These are phyloP conservation scores for Tylopilus intermedius DNA, from an alignment of 768 basidiomycete genomes.

Conservation along the genomic window DNA sequence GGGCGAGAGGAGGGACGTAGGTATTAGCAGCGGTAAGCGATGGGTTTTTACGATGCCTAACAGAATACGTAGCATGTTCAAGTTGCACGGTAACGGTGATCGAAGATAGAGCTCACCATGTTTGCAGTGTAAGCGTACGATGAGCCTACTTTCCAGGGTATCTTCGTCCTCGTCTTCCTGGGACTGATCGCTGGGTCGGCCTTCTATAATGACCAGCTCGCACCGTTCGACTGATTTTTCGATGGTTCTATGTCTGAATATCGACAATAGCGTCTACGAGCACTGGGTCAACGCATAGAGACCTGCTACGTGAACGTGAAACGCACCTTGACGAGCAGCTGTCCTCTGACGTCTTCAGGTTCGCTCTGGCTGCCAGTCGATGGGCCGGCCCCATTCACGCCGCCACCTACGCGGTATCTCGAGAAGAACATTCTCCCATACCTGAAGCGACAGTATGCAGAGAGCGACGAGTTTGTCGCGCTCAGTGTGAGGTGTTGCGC, in stretches of 20 bases:
- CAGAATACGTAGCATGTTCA: slow-evolving; percentile 4
- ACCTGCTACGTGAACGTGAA: neutral
- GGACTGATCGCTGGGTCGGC: slow-evolving; percentile 32
- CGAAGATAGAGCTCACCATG: slow-evolving; percentile 48
- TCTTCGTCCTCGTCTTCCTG: slow-evolving; percentile 41
- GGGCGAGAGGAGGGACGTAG: slow-evolving; percentile 59
- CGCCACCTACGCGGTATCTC: slow-evolving; percentile 46
- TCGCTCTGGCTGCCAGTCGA: slow-evolving; percentile 20
- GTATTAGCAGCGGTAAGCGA: slow-evolving; percentile 55
- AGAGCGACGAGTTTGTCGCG: slow-evolving; percentile 73
- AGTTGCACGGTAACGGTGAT: neutral
- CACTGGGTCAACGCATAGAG: neutral
- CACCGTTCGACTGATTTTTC: slow-evolving; percentile 77
- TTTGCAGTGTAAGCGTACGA: slow-evolving; percentile 75
- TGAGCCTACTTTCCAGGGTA: slow-evolving; percentile 63
- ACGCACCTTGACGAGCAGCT: slow-evolving; percentile 64
- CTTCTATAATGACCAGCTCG: slow-evolving; percentile 65
- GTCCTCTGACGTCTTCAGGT: slow-evolving; percentile 53
- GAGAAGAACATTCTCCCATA: slow-evolving; percentile 67
- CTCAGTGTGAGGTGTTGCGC: slow-evolving; percentile 59
- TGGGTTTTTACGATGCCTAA: slow-evolving; percentile 81
- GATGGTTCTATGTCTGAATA: slow-evolving; percentile 66
- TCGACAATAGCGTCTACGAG: slow-evolving; percentile 60
- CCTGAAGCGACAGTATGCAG: slow-evolving; percentile 77
- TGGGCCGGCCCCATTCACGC: slow-evolving; percentile 13